Percentiles rank a stretch among this genome's conserved stretches.
These are phyloP conservation scores for Parsonsia alboflavescens DNA, from an alignment of 257 asterid genomes.

Conservation along the genomic window DNA sequence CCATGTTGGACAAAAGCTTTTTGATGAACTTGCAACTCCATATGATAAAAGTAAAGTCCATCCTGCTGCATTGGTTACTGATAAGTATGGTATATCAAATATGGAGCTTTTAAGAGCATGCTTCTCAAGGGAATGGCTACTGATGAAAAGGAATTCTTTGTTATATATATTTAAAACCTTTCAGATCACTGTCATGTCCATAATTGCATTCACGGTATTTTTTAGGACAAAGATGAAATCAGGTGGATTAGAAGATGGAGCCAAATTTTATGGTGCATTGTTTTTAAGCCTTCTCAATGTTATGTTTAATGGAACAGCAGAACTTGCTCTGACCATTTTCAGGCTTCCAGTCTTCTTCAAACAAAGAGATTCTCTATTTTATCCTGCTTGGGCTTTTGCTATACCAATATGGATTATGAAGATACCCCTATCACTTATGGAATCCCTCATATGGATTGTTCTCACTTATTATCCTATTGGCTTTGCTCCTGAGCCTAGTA, in stretches of 20 bases:
- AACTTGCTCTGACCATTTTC: conserved; percentile 63
- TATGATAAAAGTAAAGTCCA: conserved; percentile 62
- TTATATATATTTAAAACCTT: conserved; percentile 76
- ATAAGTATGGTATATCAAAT: conserved; percentile 77
- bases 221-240: conserved; percentile 77
- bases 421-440: conserved; percentile 79
- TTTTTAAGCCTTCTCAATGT: conserved; percentile 77
- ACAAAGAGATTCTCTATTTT: conserved; percentile 81
- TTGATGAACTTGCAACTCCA: conserved; percentile 64
- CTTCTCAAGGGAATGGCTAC: conserved; percentile 83
- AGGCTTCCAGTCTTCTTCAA: conserved; percentile 90
- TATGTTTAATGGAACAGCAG: conserved; percentile 91
- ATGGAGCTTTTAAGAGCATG: conserved; percentile 71
- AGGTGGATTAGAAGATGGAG: conserved; percentile 66
- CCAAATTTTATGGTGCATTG: conserved; percentile 75
- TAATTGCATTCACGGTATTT: conserved; percentile 82
- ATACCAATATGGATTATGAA: conserved; percentile 83
- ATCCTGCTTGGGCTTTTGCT: conserved; percentile 96
- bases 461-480: conserved; percentile 95
- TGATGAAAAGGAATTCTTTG: conserved; percentile 77
- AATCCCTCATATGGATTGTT: conserved; percentile 75
- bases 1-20: conserved; percentile 61
- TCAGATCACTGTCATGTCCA: conserved; percentile 88
- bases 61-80: conserved; percentile 92
- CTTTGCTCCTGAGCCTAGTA: conserved; percentile 74